phyloP scores from a whole-genome alignment of 2,329 filamentous ascomycete genomes.

The Aspergillus hortae region DNA sequence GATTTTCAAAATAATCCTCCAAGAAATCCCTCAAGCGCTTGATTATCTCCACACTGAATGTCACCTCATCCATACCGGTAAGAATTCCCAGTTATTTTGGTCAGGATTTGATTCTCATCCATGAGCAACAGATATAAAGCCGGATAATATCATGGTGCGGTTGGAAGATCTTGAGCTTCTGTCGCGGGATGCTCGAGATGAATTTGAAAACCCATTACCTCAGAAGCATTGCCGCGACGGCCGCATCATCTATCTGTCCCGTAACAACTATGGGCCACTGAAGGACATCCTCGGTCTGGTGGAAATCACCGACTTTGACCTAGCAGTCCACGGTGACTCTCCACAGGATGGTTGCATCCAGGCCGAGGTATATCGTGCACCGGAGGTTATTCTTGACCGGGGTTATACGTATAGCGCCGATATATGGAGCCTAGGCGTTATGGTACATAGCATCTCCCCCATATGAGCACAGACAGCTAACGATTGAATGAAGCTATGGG shows the following conservation, averaged over 20 bases:
- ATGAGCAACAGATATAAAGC: conserved; percentile 35
- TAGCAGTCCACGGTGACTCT: conserved; percentile 28
- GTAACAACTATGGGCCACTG: conserved; percentile 27
- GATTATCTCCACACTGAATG: conserved; percentile 44
- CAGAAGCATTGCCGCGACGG: conserved; percentile 26
- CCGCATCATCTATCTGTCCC: conserved; percentile 31
- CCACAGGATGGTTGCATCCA: conserved; percentile 43
- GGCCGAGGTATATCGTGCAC: conserved; percentile 35
- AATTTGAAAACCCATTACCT: conserved; percentile 27
- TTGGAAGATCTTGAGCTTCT: conserved; percentile 25
- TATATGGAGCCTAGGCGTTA: conserved; percentile 30
- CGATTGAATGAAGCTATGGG: conserved; percentile 22
- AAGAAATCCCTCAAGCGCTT: conserved; percentile 37
- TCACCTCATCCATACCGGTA: conserved; percentile 42
- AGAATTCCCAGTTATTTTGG: conserved; percentile 2
- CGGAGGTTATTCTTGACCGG: conserved; percentile 32
- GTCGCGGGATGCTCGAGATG: conserved; percentile 21
- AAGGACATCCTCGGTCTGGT: conserved; percentile 19
- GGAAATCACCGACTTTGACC: conserved; percentile 34
- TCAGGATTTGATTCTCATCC: too few relatives aligned
- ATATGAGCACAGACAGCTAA: background rate
- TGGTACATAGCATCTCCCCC: conserved; percentile 19
- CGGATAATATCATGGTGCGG: conserved; percentile 40
- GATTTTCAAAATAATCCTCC: conserved; percentile 32
- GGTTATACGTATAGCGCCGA: conserved; percentile 33